These are phyloP conservation scores for Sarocladium strictum DNA, from an alignment of 2,329 filamentous ascomycete genomes.

Conservation along the genomic window DNA sequence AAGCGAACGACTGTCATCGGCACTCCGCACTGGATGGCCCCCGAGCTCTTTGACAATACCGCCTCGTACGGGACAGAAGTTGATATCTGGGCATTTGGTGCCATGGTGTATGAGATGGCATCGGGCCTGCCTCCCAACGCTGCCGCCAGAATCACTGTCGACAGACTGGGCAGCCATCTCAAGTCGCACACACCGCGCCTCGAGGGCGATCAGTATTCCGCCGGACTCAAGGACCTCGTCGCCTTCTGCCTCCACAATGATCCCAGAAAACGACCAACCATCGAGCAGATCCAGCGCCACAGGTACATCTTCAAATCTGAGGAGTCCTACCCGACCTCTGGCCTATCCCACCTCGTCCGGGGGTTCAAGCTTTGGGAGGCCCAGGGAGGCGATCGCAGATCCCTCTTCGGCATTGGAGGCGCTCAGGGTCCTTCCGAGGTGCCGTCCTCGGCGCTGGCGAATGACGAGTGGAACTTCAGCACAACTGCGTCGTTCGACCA, in stretches of 20 bases:
- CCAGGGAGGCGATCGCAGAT: conserved; percentile 63
- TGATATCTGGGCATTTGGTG: conserved; percentile 82
- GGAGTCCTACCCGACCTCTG: conserved; percentile 56
- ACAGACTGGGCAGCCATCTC: conserved; percentile 50
- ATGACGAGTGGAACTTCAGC: conserved; percentile 63
- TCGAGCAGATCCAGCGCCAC: conserved; percentile 64
- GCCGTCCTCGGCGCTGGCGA: conserved; percentile 37
- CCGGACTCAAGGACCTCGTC: conserved; percentile 62
- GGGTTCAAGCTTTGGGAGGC: conserved; percentile 73
- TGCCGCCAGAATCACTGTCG: conserved; percentile 40
- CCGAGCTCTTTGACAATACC: conserved; percentile 63
- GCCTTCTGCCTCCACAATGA: conserved; percentile 68
- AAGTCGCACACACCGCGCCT: conserved; percentile 61
- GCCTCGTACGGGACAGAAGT: conserved; percentile 65
- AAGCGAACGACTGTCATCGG: conserved; percentile 79
- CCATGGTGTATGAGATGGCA: conserved; percentile 75
- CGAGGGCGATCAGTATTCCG: conserved; percentile 65
- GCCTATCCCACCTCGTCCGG: conserved; percentile 60
- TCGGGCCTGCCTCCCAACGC: conserved; percentile 70
- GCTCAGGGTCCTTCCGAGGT: conserved; percentile 47
- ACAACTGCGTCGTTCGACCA: conserved; percentile 60
- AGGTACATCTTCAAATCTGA: conserved; percentile 61
- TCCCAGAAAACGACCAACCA: conserved; percentile 61
- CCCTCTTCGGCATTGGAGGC: conserved; percentile 54
- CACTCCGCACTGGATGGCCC: conserved; percentile 83